Conservation (phyloP, 2,329 filamentous ascomycete species). For the Claviceps purpurea region DNA sequence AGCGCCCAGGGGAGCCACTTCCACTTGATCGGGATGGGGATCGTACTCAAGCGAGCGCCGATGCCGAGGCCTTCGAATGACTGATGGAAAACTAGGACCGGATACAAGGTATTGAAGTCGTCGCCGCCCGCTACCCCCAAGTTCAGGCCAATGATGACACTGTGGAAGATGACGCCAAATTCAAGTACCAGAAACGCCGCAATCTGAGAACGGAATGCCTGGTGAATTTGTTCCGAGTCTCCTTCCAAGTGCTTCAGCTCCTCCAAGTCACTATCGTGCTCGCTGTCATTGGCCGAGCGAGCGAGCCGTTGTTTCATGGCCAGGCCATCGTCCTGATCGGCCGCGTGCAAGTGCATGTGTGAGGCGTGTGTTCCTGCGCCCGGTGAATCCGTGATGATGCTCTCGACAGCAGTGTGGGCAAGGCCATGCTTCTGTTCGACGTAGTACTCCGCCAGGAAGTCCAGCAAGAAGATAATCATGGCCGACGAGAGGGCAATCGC, state of each 20-base stretch:
- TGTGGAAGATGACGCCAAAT: slow-evolving; percentile 51
- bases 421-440: slow-evolving; percentile 32
- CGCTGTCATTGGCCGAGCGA: slow-evolving; percentile 1
- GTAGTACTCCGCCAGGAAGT: slow-evolving; percentile 36
- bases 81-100: slow-evolving; percentile 50
- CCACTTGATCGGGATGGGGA: slow-evolving; percentile 31
- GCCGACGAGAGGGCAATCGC: slow-evolving; percentile 35
- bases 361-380: slow-evolving; percentile 5
- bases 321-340: slow-evolving; percentile 21
- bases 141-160: slow-evolving; percentile 49
- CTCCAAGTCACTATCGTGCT: slow-evolving; percentile 8
- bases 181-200: slow-evolving; percentile 37
- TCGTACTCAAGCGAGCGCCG: slow-evolving; percentile 44
- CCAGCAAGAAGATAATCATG: slow-evolving; percentile 35
- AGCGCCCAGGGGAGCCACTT: slow-evolving; percentile 35
- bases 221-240: slow-evolving; percentile 7
- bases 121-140: slow-evolving; percentile 39
- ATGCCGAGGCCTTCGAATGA: slow-evolving; percentile 51
- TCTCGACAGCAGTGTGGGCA: slow-evolving; percentile 12
- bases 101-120: slow-evolving; percentile 44
- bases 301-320: neutral
- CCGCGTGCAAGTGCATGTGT: slow-evolving; percentile 27
- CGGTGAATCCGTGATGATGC: slow-evolving; percentile 10
- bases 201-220: slow-evolving; percentile 23
- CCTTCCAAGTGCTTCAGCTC: slow-evolving; percentile 11